phyloP scores from a whole-genome alignment of 768 basidiomycete species.

The Chalciporus piperatus region DNA sequence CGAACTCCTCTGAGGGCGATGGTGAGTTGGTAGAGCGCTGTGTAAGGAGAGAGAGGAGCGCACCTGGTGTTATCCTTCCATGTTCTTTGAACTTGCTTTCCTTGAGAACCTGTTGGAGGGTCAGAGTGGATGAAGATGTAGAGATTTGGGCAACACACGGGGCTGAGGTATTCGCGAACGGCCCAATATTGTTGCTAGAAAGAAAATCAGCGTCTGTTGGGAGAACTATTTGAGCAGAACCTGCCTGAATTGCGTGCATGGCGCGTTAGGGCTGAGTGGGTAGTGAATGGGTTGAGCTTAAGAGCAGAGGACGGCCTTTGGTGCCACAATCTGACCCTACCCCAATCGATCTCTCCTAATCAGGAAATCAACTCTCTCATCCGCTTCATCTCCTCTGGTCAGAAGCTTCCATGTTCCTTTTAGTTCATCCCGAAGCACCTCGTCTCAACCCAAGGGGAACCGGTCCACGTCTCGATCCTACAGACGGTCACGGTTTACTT shows the following conservation, averaged over 20 bases:
- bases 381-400: too few species aligned
- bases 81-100: conserved; percentile 99
- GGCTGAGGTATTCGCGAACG: conserved; percentile 90
- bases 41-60: conserved; percentile 19
- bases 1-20: conserved; percentile 79
- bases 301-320: conserved; percentile 15
- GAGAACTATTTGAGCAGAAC: not conserved
- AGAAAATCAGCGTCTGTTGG: not conserved
- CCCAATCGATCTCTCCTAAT: conserved; percentile 35
- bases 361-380: conserved; percentile 10
- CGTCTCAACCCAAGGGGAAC: too few species aligned
- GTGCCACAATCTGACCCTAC: conserved; percentile 31
- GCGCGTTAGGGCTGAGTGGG: conserved; percentile 4
- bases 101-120: conserved; percentile 71
- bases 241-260: conserved; percentile 52
- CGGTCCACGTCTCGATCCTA: too few species aligned
- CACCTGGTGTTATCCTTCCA: conserved; percentile 92
- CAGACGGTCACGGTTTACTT: too few species aligned
- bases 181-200: conserved; percentile 87
- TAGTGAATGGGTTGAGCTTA: conserved; percentile 13
- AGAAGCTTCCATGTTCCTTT: too few species aligned
- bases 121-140: conserved; percentile 25
- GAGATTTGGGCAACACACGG: conserved; percentile 49
- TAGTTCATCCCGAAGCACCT: too few species aligned
- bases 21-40: conserved; percentile 7